Percentiles rank a stretch among this genome's conserved stretches.
These are phyloP conservation scores for Populus davidiana DNA, from an alignment of 345 rosid genomes.

Conservation along the genomic window DNA sequence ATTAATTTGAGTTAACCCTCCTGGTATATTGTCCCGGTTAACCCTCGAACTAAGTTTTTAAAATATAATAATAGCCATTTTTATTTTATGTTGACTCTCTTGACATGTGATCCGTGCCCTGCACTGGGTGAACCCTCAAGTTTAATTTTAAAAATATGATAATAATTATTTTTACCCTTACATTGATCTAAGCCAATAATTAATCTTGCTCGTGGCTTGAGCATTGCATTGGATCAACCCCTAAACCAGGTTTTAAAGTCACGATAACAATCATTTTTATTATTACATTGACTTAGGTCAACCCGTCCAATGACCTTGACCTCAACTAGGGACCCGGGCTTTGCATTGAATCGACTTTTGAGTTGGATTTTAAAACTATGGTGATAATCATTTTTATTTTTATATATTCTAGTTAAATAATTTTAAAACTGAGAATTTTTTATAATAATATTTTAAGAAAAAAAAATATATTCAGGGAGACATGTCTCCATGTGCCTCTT, in stretches of 20 bases:
- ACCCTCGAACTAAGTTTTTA: accelerated
- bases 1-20: too few relatives aligned
- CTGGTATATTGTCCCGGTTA: accelerated
- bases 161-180: too few relatives aligned
- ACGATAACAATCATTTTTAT: accelerated
- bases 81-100: accelerated
- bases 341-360: accelerated
- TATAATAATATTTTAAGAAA: too few relatives aligned
- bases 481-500: too few relatives aligned
- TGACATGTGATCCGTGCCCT: too few relatives aligned
- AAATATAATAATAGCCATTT: too few relatives aligned
- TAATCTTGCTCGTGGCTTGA: accelerated
- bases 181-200: accelerated
- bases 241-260: too few relatives aligned
- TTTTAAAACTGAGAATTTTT: too few relatives aligned
- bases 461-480: too few relatives aligned
- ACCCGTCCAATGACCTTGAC: too few relatives aligned
- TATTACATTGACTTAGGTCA: accelerated
- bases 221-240: accelerated
- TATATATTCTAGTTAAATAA: accelerated
- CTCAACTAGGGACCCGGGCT: accelerated
- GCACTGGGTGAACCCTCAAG: accelerated
- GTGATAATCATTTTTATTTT: too few relatives aligned
- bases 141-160: too few relatives aligned
- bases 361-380: accelerated